Percentiles rank a stretch among this genome's conserved stretches.
phyloP scores from a whole-genome alignment of 2,329 filamentous ascomycete species.

The Venturiaceae sp. region DNA sequence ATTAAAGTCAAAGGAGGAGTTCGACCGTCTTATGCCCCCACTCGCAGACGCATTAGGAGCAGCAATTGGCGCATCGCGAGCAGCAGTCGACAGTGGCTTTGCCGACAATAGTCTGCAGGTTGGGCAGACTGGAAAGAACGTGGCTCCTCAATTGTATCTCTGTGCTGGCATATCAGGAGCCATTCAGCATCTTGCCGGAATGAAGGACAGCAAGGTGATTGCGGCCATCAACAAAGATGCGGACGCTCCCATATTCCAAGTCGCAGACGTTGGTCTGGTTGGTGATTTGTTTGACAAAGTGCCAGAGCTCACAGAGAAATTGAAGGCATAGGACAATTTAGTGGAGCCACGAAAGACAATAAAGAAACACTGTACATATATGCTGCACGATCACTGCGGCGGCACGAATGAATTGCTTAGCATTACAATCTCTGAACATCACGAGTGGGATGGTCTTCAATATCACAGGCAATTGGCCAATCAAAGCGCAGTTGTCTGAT shows the following conservation, averaged over 20 bases:
- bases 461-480: no score
- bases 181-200: constrained; percentile 95
- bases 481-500: no score
- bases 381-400: not conserved
- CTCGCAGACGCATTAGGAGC: constrained; percentile 87
- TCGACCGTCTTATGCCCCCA: constrained; percentile 84
- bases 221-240: constrained; percentile 97
- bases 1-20: constrained; percentile 96
- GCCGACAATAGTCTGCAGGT: constrained; percentile 98
- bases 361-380: not conserved
- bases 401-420: not conserved
- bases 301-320: constrained; percentile 90
- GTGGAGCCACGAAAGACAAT: not conserved
- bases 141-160: constrained; percentile 90
- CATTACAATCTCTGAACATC: no score
- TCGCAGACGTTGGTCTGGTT: constrained; percentile 91
- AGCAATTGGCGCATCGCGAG: constrained; percentile 90
- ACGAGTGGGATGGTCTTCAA: no score
- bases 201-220: constrained; percentile 99
- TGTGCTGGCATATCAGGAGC: constrained; percentile 94
- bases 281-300: constrained; percentile 94
- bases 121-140: constrained; percentile 97
- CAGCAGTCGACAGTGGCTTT: constrained; percentile 93
- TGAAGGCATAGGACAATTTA: constrained; percentile 45
- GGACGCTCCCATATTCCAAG: constrained; percentile 96